Evolutionary conservation across 208 protist species (phyloP).

Genomic region (Trypanosoma cruzi): DNA sequence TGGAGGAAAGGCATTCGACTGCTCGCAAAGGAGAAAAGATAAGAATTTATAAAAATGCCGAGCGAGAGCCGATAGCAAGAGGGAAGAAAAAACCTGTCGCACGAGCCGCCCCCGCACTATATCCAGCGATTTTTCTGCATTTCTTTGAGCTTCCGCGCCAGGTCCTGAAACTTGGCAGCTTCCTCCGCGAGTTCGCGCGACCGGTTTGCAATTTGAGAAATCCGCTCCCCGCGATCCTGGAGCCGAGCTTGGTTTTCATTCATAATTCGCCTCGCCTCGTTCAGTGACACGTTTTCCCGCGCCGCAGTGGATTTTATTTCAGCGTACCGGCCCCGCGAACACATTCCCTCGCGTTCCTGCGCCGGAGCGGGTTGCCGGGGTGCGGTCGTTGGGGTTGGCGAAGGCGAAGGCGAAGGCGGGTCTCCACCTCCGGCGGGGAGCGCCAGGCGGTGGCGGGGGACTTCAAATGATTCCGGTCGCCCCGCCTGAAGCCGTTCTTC

Average conservation of each 20-base stretch:
- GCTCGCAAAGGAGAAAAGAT: too few relatives aligned
- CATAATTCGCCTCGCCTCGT: conserved; percentile 83
- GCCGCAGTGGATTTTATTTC: conserved; percentile 82
- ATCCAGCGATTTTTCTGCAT: conserved; percentile 81
- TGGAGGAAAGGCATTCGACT: too few relatives aligned
- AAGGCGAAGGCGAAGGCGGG: neutral
- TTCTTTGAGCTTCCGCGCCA: conserved; percentile 74
- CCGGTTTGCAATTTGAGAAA: conserved; percentile 58
- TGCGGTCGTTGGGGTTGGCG: neutral
- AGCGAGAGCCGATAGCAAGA: too few relatives aligned
- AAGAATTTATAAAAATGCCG: too few relatives aligned
- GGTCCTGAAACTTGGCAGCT: conserved; percentile 72
- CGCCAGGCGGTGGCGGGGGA: conserved; percentile 4
- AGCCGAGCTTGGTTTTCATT: conserved; percentile 72
- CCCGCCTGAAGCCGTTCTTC: conserved; percentile 43
- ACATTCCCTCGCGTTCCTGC: conserved; percentile 7
- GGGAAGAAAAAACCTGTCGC: too few relatives aligned
- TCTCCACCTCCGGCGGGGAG: neutral
- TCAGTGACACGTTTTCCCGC: conserved; percentile 79
- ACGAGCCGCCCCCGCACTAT: too few relatives aligned
- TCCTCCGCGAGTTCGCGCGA: conserved; percentile 70
- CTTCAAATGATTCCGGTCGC: conserved; percentile 18
- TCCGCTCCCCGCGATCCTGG: conserved; percentile 68
- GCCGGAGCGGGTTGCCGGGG: conserved; percentile 7
- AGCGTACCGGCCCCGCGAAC: conserved; percentile 53